Evolutionary conservation across 257 asterid genomes (phyloP), one percentile per base, ranked within the genome.

Genomic region (Solanum phureja): DNA sequence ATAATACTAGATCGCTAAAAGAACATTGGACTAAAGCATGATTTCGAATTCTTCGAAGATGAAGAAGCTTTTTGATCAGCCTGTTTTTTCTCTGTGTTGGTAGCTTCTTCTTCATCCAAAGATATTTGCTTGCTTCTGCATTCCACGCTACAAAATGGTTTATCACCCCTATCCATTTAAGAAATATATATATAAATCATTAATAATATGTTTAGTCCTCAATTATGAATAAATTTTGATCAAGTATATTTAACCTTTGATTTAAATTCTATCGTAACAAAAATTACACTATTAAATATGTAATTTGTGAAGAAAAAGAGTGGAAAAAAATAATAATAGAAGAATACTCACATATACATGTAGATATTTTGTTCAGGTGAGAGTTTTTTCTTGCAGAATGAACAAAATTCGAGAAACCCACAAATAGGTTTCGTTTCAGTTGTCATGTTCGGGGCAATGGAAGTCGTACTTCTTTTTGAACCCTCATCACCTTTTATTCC

Each of bases 51-150:
- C 74, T 27, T 58, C 34, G 90, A 62, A 38, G 58, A 38, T 38
- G 83, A 38, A 34, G 95, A 91, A 68, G 34, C 11, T 38, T 38
- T 37, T 3, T 27, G 31, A 75, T 12, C 4, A 3, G 91, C 86
- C 91, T 91, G 93, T 58, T 82, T 56, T 38, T 3, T 29, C 19
- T 75, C 6, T 38, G 21, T 11, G 21, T 38, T 40, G n/a, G 27
- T 40, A 23, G 58, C 46, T 89, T 93, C 98, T 86, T 95, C 93
- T 89, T 96, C 99, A 49, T 95, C 99, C 96, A 94, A 94, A 92
- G 90, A 91, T 12, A 96, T 95, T 88, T 96, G 98, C 91, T 94
- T 95, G 93, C 88, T 93, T 84, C 99, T 94, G 91, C 99, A 96
- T 90, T 96, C 99, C 92, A 88, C 93, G 29, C 98, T 95, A 77